Conservation (phyloP, 257 asterid genomes). For the Cynanchum wilfordii region DNA sequence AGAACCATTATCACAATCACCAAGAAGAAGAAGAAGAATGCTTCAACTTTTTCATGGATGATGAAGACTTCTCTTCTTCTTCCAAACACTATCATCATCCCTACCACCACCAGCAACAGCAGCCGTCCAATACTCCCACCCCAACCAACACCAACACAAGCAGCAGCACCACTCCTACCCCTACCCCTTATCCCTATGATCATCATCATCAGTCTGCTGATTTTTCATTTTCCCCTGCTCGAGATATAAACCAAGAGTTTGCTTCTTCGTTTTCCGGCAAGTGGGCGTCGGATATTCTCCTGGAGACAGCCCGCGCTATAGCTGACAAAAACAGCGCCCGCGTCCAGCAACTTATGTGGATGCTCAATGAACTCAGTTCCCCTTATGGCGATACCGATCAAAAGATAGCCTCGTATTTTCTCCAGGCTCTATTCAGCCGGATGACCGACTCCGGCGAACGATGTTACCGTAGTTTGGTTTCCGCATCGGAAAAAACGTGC, state of each 20-base stretch:
- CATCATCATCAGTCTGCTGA: conserved; percentile 13
- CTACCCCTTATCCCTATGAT: conserved; percentile 34
- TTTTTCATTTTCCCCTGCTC: conserved; percentile 36
- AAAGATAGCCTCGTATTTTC: conserved; percentile 73
- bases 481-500: conserved; percentile 56
- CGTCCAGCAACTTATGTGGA: conserved; percentile 88
- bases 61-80: conserved; percentile 84
- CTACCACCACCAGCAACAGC: conserved; percentile 18
- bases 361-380: conserved; percentile 85
- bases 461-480: conserved; percentile 35
- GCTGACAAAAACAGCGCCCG: conserved; percentile 54
- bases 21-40: conserved; percentile 65
- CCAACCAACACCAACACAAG: conserved; percentile 39
- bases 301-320: conserved; percentile 69
- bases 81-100: conserved; percentile 45
- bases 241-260: conserved; percentile 51
- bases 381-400: conserved; percentile 89
- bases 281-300: conserved; percentile 77
- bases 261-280: conserved; percentile 38
- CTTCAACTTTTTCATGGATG: conserved; percentile 98
- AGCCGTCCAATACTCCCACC: conserved; percentile 35
- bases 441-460: conserved; percentile 81
- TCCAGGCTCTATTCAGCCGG: conserved; percentile 74
- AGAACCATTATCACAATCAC: conserved; percentile 25
- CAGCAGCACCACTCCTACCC: conserved; percentile 27